Percentiles rank a stretch among this genome's conserved stretches.
Conservation (phyloP, 2,329 filamentous ascomycete genomes). For the Botrytis fragariae region DNA sequence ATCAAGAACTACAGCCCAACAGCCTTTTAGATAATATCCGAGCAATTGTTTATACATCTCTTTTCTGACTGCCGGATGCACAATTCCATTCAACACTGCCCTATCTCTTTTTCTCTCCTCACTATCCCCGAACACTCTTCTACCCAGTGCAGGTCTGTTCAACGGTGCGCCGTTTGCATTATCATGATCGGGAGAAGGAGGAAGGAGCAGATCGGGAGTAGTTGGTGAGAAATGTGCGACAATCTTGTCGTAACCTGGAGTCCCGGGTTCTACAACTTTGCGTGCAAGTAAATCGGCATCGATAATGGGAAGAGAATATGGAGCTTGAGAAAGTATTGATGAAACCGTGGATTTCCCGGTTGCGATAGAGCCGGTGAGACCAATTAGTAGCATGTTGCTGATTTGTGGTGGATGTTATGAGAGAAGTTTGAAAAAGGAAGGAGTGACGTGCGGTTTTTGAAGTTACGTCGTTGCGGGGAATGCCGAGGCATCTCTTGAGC, state of each 20-base stretch:
- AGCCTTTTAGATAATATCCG: conserved; percentile 68
- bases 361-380: conserved; percentile 93
- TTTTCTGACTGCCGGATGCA: conserved; percentile 83
- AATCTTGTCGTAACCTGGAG: conserved; percentile 77
- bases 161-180: conserved; percentile 67
- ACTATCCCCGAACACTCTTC: conserved; percentile 79
- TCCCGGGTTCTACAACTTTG: conserved; percentile 91
- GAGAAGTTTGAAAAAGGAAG: conserved; percentile 4
- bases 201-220: conserved; percentile 81
- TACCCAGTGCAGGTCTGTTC: conserved; percentile 81
- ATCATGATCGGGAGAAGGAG: conserved; percentile 53
- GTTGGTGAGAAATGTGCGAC: conserved; percentile 75
- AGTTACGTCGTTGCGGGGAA: not conserved
- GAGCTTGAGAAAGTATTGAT: conserved; percentile 71
- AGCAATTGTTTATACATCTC: conserved; percentile 77
- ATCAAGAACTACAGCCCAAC: conserved; percentile 90
- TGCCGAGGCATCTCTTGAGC: conserved; percentile 3
- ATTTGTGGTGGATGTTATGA: not conserved
- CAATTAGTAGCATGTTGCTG: conserved; percentile 79
- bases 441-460: not conserved
- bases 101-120: conserved; percentile 70
- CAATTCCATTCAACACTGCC: conserved; percentile 78
- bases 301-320: conserved; percentile 85
- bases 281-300: conserved; percentile 92
- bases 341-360: conserved; percentile 98